Evolutionary conservation across 495 filamentous ascomycete species (phyloP), one percentile per base, ranked within the genome.

Genomic region (Xylaria acuta): DNA sequence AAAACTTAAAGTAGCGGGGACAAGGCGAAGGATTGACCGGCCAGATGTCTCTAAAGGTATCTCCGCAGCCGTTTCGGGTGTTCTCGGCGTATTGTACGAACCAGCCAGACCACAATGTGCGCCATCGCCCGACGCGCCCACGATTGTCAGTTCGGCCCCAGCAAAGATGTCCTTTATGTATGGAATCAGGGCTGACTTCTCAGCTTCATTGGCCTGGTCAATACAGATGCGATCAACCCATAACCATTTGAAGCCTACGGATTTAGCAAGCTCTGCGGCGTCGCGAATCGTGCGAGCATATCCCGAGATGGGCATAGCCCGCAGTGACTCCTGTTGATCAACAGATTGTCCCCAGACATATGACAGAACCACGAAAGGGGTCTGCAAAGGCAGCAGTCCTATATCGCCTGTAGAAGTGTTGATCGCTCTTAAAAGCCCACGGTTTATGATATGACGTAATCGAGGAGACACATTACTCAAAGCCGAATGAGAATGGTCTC

Each of bases 201-300:
- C 63, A 18, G 7, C 43, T 6, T 65, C 63, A 16, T 38, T 65
- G 41, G 1, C 9, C 41, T 65, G 63, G 41, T 65, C 63, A 20
- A 65, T 65, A 7, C 63, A 65, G 9, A 65, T 32, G 27, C 63
- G 40, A 16, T 65, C 63, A 47, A 65, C 63, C 63, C 63, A 65
- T 3, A 65, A 7, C 63, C 63, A 65, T 12, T 49, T 25, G 27
- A 27, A 65, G 1, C 41, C 63, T 0, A 65, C 0, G 34, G 41
- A 47, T 22, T 8, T 8, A 47, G 63, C 63, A 47, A 40, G 18
- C 6, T 0, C 27, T 14, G n/a, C n/a, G 5, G 63, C 25, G n/a
- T 65, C 41, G 11, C 63, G 63, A 25, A 65, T 65, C 9, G 63
- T 65, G 2, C 1, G 63, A 1, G 43, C 18, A 34, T 65, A 34